Evolutionary conservation across 1,284 basidiomycete genomes (phyloP).

Genomic region (Hypsizygus ulmarius): DNA sequence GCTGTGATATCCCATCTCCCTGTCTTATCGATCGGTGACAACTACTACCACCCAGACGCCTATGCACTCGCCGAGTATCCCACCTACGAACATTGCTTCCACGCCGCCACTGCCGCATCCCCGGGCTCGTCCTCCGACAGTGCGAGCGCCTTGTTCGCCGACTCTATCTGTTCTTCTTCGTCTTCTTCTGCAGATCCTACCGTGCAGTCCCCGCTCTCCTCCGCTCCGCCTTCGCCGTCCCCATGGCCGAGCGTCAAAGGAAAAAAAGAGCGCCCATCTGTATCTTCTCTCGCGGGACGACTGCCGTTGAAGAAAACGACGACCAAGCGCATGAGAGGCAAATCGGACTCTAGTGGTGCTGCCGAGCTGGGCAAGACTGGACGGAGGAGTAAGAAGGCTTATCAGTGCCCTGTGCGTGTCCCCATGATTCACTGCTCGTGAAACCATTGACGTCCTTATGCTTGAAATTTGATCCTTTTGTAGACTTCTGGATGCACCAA

Average conservation of each 20-base stretch:
- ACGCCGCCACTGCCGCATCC: conserved; percentile 14
- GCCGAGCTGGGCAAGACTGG: conserved; percentile 1
- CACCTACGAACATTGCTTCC: conserved; percentile 21
- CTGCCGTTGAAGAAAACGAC: conserved; percentile 2
- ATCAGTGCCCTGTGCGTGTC: conserved; percentile 33
- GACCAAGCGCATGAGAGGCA: background rate
- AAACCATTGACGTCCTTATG: conserved; percentile 8
- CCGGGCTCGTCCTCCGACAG: conserved; percentile 13
- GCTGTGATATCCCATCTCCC: background rate
- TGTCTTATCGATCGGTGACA: background rate
- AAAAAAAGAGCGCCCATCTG: background rate
- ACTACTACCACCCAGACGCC: conserved; percentile 9
- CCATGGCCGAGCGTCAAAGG: background rate
- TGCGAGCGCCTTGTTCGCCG: too few relatives aligned
- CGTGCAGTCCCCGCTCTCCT: conserved; percentile 3
- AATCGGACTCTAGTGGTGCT: conserved; percentile 2
- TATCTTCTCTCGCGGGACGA: background rate
- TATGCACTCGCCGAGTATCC: conserved; percentile 17
- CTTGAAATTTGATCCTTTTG: background rate
- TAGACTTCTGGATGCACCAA: conserved; percentile 43
- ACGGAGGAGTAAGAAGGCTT: conserved; percentile 29
- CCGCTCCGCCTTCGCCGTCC: background rate
- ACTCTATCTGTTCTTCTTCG: background rate
- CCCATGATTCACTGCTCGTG: too few relatives aligned
- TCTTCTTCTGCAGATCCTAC: background rate